Evolutionary conservation across 345 rosid genomes (phyloP), one percentile per base, ranked within the genome.

Genomic region (Citropsis articulata): DNA sequence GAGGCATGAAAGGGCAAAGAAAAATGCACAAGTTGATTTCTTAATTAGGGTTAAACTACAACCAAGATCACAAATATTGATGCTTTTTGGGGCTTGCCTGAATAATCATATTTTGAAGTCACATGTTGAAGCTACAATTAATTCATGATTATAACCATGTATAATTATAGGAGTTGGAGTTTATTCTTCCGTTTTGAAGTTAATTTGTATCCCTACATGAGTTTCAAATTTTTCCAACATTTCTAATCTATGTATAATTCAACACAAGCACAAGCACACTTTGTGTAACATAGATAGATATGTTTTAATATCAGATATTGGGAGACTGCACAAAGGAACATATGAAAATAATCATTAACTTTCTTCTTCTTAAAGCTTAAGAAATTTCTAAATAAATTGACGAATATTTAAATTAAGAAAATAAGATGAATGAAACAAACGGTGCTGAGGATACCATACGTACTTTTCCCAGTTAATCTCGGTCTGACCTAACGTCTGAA

Each of bases 381-480:
- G 4, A 33, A 65, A 18, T 65, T 22, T 65, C 69, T 14, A 65
- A 19, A n/a, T n/a, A 68, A 74, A 66, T 2, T 2, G 67, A 77
- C 45, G 48, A 16, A 48, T 59, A 64, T 3, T 25, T 18, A 18
- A 64, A 33, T 33, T 2, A 33, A 0, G 45, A n/a, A 72, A 36
- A 74, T 30, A 19, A 5, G n/a, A 53, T 22, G 21, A 48, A 48
- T 1, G 22, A 73, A 68, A 5, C 24, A 63, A 57, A 75, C 10
- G 62, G 18, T 36, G 21, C 33, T 16, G 57, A 53, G 2, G 22
- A 53, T 18, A 53, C 57, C 7, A 35, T 14, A 89, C 90, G 30
- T 86, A 93, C 99, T 95, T 93, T 84, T 95, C 99, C 99, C 99
- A 93, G 78, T 95, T 92, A 75, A 93, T 95, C 94, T 95, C 98